phyloP scores from a whole-genome alignment of 805 yeast species.

The Nakazawaea siamensis region DNA sequence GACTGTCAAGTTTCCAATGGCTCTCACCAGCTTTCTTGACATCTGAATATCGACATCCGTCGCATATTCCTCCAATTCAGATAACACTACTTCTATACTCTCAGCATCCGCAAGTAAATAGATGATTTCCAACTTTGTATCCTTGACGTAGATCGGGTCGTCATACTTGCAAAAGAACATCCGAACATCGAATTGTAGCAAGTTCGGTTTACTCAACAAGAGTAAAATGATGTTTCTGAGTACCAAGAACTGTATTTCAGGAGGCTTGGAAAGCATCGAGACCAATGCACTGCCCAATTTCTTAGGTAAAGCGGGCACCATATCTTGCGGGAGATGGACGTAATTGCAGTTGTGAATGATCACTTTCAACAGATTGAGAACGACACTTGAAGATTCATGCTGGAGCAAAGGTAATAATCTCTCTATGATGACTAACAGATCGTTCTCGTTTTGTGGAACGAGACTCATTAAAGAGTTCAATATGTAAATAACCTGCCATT shows the following conservation, averaged over 20 bases:
- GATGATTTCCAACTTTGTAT: constrained; percentile 82
- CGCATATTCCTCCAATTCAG: constrained; percentile 80
- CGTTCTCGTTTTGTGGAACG: constrained; percentile 63
- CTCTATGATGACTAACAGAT: constrained; percentile 61
- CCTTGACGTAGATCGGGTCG: constrained; percentile 84
- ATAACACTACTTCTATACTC: constrained; percentile 53
- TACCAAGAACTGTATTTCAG: constrained; percentile 79
- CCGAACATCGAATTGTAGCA: constrained; percentile 60
- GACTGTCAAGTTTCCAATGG: constrained; percentile 83
- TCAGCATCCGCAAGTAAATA: constrained; percentile 64
- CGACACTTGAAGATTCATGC: constrained; percentile 77
- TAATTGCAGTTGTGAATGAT: constrained; percentile 70
- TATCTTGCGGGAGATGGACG: constrained; percentile 44
- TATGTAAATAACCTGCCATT: constrained; percentile 70
- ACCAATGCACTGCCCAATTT: constrained; percentile 63
- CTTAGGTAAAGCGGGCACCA: constrained; percentile 45
- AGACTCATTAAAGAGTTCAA: constrained; percentile 57
- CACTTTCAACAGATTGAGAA: constrained; percentile 65
- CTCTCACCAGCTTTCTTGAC: constrained; percentile 82
- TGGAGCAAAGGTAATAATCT: constrained; percentile 61
- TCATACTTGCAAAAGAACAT: constrained; percentile 76
- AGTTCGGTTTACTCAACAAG: constrained; percentile 54
- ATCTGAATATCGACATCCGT: constrained; percentile 79
- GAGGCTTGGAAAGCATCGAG: constrained; percentile 61
- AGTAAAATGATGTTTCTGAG: constrained; percentile 74